A percentile compares a stretch with the other conserved stretches of the same genome.
Conservation (phyloP, 2,329 filamentous ascomycete genomes). For the Endocalyx cinctus region DNA sequence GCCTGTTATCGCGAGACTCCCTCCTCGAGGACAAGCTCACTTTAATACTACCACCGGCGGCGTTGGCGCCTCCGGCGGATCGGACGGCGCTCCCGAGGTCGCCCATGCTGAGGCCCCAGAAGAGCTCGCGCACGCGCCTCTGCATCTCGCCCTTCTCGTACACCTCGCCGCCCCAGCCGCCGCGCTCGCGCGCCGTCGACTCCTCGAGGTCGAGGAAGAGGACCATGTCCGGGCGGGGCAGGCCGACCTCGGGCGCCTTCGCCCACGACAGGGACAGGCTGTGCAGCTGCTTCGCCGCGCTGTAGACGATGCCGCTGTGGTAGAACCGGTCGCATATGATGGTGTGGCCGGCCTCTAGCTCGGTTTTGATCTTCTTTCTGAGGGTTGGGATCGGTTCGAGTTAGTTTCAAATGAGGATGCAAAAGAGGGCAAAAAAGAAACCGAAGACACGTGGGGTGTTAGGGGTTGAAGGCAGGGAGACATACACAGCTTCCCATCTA, state of each 20-base stretch:
- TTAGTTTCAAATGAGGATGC: neutral
- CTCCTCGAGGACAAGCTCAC: no score
- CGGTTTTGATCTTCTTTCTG: constrained; percentile 46
- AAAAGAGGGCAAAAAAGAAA: neutral
- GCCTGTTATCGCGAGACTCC: constrained; percentile 12
- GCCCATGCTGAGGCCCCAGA: constrained; percentile 53
- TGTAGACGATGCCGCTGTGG: constrained; percentile 91
- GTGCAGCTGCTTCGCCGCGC: constrained; percentile 76
- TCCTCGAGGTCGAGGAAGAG: constrained; percentile 81
- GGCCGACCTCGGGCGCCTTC: constrained; percentile 74
- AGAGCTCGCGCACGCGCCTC: constrained; percentile 68
- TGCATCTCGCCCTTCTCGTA: constrained; percentile 89
- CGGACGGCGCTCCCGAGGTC: constrained; percentile 30
- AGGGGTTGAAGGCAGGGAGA: constrained; percentile 8
- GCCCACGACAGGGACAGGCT: constrained; percentile 73
- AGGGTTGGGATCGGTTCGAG: neutral
- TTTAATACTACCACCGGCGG: no score
- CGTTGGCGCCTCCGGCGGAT: constrained; percentile 6
- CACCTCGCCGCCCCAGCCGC: constrained; percentile 84
- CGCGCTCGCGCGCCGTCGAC: constrained; percentile 65
- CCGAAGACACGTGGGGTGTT: neutral
- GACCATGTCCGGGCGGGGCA: constrained; percentile 83
- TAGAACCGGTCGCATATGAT: constrained; percentile 92
- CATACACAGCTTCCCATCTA: constrained; percentile 70
- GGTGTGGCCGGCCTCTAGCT: constrained; percentile 62